A percentile compares a stretch with the other conserved stretches of the same genome.
phyloP scores from a whole-genome alignment of 345 rosid species.

The Linum lewisii region DNA sequence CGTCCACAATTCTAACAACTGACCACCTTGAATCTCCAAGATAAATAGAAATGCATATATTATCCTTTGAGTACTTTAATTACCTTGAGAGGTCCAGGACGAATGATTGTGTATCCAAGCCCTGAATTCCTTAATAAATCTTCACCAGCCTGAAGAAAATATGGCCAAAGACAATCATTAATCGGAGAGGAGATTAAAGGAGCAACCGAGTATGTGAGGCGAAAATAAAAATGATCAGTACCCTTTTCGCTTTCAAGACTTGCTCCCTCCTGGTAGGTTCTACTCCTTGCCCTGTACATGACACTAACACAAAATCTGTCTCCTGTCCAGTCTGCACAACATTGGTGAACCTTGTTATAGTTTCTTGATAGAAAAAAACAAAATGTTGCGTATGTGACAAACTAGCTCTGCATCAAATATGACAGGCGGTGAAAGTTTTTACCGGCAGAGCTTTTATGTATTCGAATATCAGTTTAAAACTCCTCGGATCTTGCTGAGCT shows the following conservation, averaged over 20 bases:
- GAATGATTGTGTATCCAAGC: slow-evolving; percentile 87
- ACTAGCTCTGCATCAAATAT: neutral
- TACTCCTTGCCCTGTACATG: slow-evolving; percentile 83
- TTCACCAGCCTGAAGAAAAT: slow-evolving; percentile 67
- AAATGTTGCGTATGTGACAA: neutral
- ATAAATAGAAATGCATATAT: neutral
- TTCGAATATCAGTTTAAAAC: slow-evolving; percentile 72
- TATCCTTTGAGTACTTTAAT: neutral
- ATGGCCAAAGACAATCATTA: neutral
- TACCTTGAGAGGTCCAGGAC: slow-evolving; percentile 90
- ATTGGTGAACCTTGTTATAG: neutral
- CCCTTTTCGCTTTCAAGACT: slow-evolving; percentile 90
- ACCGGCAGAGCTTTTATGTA: slow-evolving; percentile 94
- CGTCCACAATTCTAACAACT: neutral
- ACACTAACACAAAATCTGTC: slow-evolving; percentile 85
- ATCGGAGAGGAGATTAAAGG: neutral
- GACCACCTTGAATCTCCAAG: neutral
- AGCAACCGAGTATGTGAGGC: neutral
- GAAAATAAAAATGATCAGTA: slow-evolving; percentile 19
- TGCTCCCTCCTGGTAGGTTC: slow-evolving; percentile 86
- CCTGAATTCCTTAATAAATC: slow-evolving; percentile 91
- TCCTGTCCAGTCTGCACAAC: slow-evolving; percentile 82
- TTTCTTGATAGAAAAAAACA: neutral
- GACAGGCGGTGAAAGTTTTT: slow-evolving; percentile 16
- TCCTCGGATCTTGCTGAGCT: slow-evolving; percentile 66